phyloP scores from a whole-genome alignment of 2,329 filamentous ascomycete genomes.

The Cladophialophora immunda region DNA sequence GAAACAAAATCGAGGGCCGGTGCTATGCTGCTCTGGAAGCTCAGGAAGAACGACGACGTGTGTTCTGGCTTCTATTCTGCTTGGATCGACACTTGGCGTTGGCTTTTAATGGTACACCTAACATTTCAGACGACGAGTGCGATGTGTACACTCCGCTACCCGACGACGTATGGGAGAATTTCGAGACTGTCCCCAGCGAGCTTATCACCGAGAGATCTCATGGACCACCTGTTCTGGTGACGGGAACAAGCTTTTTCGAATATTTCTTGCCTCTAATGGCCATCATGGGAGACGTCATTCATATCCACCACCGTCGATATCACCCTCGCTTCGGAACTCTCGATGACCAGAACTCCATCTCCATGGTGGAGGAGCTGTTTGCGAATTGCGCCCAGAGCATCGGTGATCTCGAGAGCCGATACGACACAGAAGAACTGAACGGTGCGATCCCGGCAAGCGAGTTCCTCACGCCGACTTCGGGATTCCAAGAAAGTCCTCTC shows the following conservation, averaged over 20 bases:
- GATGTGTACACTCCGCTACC: constrained; percentile 55
- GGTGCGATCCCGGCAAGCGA: constrained; percentile 20
- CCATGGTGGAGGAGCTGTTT: constrained; percentile 39
- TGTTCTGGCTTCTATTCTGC: constrained; percentile 59
- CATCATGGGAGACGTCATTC: constrained; percentile 60
- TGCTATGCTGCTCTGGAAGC: constrained; percentile 48
- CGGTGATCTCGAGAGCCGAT: constrained; percentile 50
- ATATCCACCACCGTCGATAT: constrained; percentile 55
- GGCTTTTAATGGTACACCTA: constrained; percentile 55
- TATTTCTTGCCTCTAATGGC: constrained; percentile 61
- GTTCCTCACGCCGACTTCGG: constrained; percentile 44
- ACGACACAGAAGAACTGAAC: constrained; percentile 42
- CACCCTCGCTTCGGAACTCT: constrained; percentile 54
- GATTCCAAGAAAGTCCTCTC: constrained; percentile 38
- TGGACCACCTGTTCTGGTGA: constrained; percentile 44
- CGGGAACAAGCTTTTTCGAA: constrained; percentile 58
- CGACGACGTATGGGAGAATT: constrained; percentile 44
- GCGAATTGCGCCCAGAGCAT: constrained; percentile 43
- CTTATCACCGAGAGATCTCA: constrained; percentile 9
- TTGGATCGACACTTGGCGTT: constrained; percentile 59
- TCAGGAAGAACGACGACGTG: constrained; percentile 56
- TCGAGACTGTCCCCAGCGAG: constrained; percentile 14
- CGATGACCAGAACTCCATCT: constrained; percentile 35
- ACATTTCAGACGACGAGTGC: constrained; percentile 57
- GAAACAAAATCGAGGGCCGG: constrained; percentile 22